A percentile compares a stretch with the other conserved stretches of the same genome.
Conservation (phyloP, 2,329 filamentous ascomycete species). For the Arthrobotrys conoides region DNA sequence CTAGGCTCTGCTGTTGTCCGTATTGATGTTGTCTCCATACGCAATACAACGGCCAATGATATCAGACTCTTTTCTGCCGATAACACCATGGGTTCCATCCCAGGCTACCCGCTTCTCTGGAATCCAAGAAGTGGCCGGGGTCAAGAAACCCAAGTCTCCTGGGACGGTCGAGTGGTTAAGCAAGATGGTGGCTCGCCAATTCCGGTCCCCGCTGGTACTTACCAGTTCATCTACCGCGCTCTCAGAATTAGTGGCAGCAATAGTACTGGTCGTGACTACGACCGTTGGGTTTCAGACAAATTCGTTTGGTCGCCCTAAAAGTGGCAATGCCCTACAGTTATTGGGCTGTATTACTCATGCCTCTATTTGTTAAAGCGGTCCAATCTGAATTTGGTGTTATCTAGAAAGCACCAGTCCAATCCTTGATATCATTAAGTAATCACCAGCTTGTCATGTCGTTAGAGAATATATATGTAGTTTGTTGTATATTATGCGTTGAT, state of each 20-base stretch:
- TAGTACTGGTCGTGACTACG: conserved; percentile 46
- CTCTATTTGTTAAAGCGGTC: too few species aligned
- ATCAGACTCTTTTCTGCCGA: conserved; percentile 39
- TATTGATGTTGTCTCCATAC: conserved; percentile 44
- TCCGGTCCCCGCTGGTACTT: conserved; percentile 43
- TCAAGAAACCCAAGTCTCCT: conserved; percentile 31
- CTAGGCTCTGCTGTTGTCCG: conserved; percentile 42
- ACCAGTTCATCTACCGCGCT: conserved; percentile 54
- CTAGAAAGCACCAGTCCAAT: too few species aligned
- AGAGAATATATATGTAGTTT: too few species aligned
- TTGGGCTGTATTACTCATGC: too few species aligned
- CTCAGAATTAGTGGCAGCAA: conserved; percentile 49
- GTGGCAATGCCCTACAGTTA: too few species aligned
- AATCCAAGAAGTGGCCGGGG: conserved; percentile 40
- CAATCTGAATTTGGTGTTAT: too few species aligned
- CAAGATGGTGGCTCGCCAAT: conserved; percentile 33
- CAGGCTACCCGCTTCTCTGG: conserved; percentile 53
- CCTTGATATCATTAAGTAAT: too few species aligned
- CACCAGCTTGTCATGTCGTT: too few species aligned
- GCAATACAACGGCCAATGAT: conserved; percentile 35
- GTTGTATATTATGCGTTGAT: too few species aligned
- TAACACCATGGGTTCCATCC: conserved; percentile 45
- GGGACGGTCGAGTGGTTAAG: conserved; percentile 46
- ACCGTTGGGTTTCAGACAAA: conserved; percentile 49
- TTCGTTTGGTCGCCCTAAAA: conserved; percentile 7